Evolutionary conservation across 768 basidiomycete species (phyloP).

Genomic region (Mycena venus): DNA sequence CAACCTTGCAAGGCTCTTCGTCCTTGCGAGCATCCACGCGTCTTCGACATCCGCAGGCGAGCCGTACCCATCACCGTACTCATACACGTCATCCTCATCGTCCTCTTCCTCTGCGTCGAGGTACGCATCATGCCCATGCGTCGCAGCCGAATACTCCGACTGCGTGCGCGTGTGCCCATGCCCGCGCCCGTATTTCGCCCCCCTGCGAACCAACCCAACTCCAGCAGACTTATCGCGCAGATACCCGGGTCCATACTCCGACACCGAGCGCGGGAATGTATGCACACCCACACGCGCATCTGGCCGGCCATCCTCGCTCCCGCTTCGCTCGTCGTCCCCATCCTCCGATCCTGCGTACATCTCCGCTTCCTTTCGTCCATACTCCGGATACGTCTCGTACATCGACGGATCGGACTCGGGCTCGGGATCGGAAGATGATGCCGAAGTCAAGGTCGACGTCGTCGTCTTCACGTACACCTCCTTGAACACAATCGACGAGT

Average conservation of each 20-base stretch:
- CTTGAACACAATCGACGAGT: background rate
- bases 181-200: background rate
- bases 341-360: background rate
- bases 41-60: conserved; percentile 12
- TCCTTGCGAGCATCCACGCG: conserved; percentile 27
- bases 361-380: too few species aligned
- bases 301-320: background rate
- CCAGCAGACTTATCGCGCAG: background rate
- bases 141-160: conserved; percentile 4
- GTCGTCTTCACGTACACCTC: background rate
- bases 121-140: background rate
- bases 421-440: background rate
- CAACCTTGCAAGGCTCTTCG: conserved; percentile 28
- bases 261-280: background rate
- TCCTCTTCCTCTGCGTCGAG: background rate
- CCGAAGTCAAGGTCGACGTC: background rate
- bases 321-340: conserved; percentile 20
- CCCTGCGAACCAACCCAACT: background rate
- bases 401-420: background rate
- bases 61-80: conserved; percentile 20
- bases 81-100: background rate
- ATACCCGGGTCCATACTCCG: background rate
- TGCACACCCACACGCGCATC: background rate
- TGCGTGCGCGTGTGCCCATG: background rate
- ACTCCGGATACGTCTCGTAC: background rate